phyloP scores from a whole-genome alignment of 805 yeast genomes.

The Yarrowia yakushimensis region DNA sequence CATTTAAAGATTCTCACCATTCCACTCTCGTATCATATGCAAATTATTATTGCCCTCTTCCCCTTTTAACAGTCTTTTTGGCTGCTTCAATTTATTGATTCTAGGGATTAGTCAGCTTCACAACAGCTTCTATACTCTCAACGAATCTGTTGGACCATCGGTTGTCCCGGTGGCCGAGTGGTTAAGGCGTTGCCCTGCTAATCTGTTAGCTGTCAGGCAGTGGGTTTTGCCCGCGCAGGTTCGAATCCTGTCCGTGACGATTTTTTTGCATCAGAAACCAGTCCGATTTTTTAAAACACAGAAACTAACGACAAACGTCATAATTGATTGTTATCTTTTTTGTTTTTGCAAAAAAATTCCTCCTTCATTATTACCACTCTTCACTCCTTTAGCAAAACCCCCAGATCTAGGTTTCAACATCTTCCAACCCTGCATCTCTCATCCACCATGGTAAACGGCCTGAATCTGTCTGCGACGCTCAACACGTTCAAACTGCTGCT shows the following conservation, averaged over 20 bases:
- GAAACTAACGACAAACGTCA: no score
- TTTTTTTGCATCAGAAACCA: slow-evolving; percentile 43
- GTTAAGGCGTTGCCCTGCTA: slow-evolving; percentile 94
- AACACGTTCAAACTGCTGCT: slow-evolving; percentile 57
- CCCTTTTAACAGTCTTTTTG: no score
- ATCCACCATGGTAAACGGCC: slow-evolving; percentile 26
- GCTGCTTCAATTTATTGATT: no score
- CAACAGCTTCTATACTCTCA: no score
- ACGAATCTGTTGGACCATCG: no score
- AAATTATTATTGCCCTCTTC: no score
- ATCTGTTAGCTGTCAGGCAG: slow-evolving; percentile 48
- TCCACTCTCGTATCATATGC: no score
- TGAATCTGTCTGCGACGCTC: slow-evolving; percentile 75
- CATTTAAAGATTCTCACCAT: no score
- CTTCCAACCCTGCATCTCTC: not conserved
- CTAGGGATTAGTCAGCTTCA: no score
- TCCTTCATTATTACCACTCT: not conserved
- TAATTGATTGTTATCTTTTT: not conserved
- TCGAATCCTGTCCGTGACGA: slow-evolving; percentile 99
- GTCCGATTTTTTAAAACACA: no score
- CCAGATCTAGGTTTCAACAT: not conserved
- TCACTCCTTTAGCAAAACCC: no score
- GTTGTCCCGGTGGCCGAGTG: slow-evolving; percentile 87
- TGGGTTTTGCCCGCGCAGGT: slow-evolving; percentile 96
- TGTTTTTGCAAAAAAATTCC: no score